Evolutionary conservation across 2,329 filamentous ascomycete genomes (phyloP).

Genomic region (Botrytis paeoniae): DNA sequence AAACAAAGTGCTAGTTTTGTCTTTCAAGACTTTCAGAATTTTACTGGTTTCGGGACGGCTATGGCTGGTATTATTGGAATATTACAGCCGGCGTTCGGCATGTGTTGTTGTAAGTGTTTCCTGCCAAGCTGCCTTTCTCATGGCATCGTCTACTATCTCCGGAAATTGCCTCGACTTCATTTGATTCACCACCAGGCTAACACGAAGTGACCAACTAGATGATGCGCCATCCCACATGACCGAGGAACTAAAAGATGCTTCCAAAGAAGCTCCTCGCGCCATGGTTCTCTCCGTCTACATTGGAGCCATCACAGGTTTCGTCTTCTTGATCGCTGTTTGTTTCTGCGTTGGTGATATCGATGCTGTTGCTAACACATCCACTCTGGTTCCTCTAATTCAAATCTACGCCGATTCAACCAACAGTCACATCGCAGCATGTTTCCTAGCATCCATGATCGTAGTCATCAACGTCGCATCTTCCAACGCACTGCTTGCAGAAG

Average conservation of each 20-base stretch:
- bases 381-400: slow-evolving; percentile 49
- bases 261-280: slow-evolving; percentile 48
- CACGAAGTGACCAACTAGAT: slow-evolving; percentile 37
- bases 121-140: neutral
- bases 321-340: slow-evolving; percentile 48
- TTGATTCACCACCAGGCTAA: neutral
- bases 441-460: slow-evolving; percentile 47
- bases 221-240: slow-evolving; percentile 50
- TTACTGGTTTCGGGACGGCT: slow-evolving; percentile 49
- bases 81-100: slow-evolving; percentile 52
- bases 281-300: slow-evolving; percentile 48
- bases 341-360: slow-evolving; percentile 52
- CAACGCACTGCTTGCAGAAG: slow-evolving; percentile 40
- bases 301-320: slow-evolving; percentile 47
- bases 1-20: slow-evolving; percentile 54
- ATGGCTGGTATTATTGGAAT: slow-evolving; percentile 54
- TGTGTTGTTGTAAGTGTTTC: slow-evolving; percentile 45
- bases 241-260: slow-evolving; percentile 52
- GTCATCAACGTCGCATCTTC: slow-evolving; percentile 42
- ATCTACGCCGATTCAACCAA: slow-evolving; percentile 49
- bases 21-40: slow-evolving; percentile 53
- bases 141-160: neutral
- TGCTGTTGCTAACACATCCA: slow-evolving; percentile 42
- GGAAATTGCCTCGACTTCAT: neutral
- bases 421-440: slow-evolving; percentile 45